A percentile compares a stretch with the other conserved stretches of the same genome.
Conservation (phyloP, 2,329 filamentous ascomycete genomes). For the Leptographium wingfieldii region DNA sequence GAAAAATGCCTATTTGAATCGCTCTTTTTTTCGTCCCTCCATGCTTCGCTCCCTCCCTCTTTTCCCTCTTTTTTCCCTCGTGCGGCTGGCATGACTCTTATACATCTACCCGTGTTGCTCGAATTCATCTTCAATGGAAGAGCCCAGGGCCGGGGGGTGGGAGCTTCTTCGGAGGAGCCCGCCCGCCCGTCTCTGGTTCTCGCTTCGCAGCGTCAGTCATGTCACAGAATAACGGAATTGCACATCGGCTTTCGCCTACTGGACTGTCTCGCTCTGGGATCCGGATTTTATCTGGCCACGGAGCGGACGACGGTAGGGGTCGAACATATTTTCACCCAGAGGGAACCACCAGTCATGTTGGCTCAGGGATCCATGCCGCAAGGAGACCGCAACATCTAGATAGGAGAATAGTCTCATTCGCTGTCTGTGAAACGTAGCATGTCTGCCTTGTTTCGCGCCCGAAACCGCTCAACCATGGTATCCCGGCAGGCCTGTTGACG, state of each 20-base stretch:
- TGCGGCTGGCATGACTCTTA: conserved; percentile 62
- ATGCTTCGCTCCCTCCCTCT: conserved; percentile 15
- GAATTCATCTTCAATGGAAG: conserved; percentile 28
- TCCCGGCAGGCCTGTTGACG: too few species aligned
- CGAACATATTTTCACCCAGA: conserved; percentile 25
- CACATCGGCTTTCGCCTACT: conserved; percentile 45
- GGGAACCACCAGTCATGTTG: neutral
- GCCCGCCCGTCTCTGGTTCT: conserved; percentile 30
- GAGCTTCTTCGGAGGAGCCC: conserved; percentile 12
- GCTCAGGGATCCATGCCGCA: conserved; percentile 7
- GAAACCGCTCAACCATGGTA: too few species aligned
- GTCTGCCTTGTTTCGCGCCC: too few species aligned
- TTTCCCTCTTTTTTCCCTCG: conserved; percentile 50
- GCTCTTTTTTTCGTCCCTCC: conserved; percentile 9
- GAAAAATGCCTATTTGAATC: conserved; percentile 5
- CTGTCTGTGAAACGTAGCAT: too few species aligned
- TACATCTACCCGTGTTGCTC: conserved; percentile 66
- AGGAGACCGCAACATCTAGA: conserved; percentile 6
- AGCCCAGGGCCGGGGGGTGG: conserved; percentile 1
- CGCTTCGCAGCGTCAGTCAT: conserved; percentile 60
- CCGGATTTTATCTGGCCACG: conserved; percentile 1
- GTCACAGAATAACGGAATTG: conserved; percentile 74
- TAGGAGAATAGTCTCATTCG: neutral
- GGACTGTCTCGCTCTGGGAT: conserved; percentile 20
- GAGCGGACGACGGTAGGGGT: conserved; percentile 21